These are phyloP conservation scores for Fonsecaea erecta DNA, from an alignment of 2,329 filamentous ascomycete species.

Conservation along the genomic window DNA sequence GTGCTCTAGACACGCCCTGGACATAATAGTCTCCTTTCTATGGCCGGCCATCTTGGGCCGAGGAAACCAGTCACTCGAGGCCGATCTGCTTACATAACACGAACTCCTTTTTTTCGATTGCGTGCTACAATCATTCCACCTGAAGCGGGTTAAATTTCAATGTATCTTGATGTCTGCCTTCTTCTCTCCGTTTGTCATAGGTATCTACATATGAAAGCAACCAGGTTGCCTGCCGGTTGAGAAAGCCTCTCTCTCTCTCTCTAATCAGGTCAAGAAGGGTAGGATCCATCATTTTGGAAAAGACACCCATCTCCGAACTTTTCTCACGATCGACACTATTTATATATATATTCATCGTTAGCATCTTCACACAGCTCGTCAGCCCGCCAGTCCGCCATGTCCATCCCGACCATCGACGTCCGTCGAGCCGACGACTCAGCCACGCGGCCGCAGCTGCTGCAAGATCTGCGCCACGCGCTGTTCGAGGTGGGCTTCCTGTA, in stretches of 20 bases:
- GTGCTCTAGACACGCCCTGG: too few relatives aligned
- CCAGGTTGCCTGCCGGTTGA: too few relatives aligned
- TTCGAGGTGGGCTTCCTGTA: slow-evolving; percentile 40
- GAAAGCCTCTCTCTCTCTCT: background rate
- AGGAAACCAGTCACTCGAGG: background rate
- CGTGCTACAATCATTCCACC: slow-evolving; percentile 1
- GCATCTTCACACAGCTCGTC: too few relatives aligned
- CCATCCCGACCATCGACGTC: slow-evolving; percentile 44
- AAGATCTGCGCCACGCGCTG: slow-evolving; percentile 33
- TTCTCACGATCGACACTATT: too few relatives aligned
- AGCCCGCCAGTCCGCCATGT: slow-evolving; percentile 5
- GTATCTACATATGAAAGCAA: too few relatives aligned
- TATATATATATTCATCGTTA: too few relatives aligned
- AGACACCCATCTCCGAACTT: background rate
- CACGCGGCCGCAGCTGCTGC: slow-evolving; percentile 19
- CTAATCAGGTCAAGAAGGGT: background rate
- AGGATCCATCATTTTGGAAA: background rate
- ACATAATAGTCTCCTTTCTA: background rate
- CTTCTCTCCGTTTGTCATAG: too few relatives aligned
- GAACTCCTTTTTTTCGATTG: background rate
- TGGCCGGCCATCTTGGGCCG: background rate
- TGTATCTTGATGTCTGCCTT: too few relatives aligned
- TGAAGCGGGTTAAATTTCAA: background rate
- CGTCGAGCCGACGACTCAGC: slow-evolving; percentile 37
- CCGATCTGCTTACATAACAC: background rate